Conservation (phyloP, 2,329 filamentous ascomycete genomes). For the Pestalotiopsis sp. region DNA sequence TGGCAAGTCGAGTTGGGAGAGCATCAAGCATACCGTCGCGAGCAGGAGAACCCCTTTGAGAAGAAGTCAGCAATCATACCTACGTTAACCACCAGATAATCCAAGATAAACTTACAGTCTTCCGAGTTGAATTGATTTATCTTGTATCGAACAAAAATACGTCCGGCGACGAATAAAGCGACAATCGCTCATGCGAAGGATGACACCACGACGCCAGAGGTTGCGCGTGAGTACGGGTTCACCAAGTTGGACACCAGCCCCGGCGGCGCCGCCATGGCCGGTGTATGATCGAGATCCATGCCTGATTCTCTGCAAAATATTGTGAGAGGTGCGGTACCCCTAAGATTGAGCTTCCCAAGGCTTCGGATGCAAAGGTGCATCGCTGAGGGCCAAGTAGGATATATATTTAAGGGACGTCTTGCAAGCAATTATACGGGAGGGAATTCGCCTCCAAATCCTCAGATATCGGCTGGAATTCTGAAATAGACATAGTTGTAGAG, state of each 20-base stretch:
- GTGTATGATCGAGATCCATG: background rate
- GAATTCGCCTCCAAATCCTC: too few species aligned
- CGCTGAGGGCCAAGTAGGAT: background rate
- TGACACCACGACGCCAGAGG: background rate
- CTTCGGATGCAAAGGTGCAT: background rate
- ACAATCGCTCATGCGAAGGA: background rate
- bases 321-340: background rate
- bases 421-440: too few species aligned
- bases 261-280: background rate
- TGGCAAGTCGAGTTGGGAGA: background rate
- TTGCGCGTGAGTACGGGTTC: background rate
- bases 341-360: background rate
- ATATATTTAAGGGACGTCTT: background rate
- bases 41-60: constrained; percentile 6
- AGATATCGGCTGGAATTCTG: too few species aligned
- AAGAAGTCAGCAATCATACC: background rate
- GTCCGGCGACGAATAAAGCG: background rate
- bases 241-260: background rate
- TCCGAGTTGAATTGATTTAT: constrained; percentile 11
- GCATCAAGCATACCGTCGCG: background rate
- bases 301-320: background rate
- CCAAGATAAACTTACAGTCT: constrained; percentile 15
- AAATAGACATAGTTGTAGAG: background rate
- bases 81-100: background rate
- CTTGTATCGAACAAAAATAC: background rate